phyloP scores from a whole-genome alignment of 129 eudicot genomes.

The Ambrosia trifida region DNA sequence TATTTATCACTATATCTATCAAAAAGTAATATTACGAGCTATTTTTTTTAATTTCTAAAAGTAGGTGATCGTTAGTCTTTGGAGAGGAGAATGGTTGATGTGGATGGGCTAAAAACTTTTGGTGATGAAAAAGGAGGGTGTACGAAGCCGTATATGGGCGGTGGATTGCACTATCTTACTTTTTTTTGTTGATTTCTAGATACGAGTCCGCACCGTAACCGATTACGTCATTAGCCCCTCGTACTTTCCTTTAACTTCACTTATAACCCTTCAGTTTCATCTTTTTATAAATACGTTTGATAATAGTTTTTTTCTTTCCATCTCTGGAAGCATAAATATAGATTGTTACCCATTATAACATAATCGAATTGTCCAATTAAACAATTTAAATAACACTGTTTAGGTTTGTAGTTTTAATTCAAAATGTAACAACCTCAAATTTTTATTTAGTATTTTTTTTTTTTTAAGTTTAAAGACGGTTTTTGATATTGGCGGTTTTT shows the following conservation, averaged over 20 bases:
- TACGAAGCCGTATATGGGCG: conserved; percentile 44
- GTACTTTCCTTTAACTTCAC: not conserved
- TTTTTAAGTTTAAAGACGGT: not conserved
- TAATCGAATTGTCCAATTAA: too few species aligned
- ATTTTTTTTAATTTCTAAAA: too few species aligned
- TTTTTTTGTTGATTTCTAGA: conserved; percentile 8
- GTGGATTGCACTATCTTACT: conserved; percentile 28
- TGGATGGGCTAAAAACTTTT: not conserved
- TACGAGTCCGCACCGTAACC: not conserved
- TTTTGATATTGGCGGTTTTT: too few species aligned
- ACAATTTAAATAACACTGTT: not conserved
- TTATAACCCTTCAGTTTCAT: not conserved
- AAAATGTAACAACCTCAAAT: not conserved
- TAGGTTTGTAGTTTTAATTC: not conserved
- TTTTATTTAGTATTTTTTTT: not conserved
- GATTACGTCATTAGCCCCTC: conserved; percentile 8
- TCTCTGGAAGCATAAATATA: not conserved
- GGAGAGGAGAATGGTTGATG: not conserved
- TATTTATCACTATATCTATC: too few species aligned
- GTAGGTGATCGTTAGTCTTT: not conserved
- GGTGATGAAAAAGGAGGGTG: conserved; percentile 21
- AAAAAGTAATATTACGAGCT: too few species aligned
- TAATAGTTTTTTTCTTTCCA: not conserved
- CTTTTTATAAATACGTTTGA: not conserved
- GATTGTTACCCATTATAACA: too few species aligned